These are phyloP conservation scores for Nitzschia palea DNA, from an alignment of 108 stramenopile species.

Conservation along the genomic window DNA sequence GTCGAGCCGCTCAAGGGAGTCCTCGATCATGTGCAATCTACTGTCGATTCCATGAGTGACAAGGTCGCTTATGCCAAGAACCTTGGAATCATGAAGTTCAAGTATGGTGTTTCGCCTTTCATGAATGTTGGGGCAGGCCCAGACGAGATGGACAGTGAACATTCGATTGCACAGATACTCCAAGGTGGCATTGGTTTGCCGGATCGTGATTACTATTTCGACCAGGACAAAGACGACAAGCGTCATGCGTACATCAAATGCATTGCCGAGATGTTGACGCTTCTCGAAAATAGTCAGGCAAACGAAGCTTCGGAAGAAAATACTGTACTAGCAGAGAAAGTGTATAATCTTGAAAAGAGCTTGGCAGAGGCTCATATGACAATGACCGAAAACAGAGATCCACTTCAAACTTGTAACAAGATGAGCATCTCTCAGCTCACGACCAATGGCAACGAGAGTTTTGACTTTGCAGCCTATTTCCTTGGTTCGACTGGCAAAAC, in stretches of 20 bases:
- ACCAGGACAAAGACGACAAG: constrained; percentile 76
- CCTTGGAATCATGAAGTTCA: constrained; percentile 38
- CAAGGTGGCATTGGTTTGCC: constrained; percentile 75
- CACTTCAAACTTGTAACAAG: constrained; percentile 67
- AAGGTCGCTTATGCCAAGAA: constrained; percentile 36
- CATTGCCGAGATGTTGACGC: constrained; percentile 58
- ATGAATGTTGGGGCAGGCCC: constrained; percentile 54
- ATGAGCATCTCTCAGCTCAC: constrained; percentile 47
- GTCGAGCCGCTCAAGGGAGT: constrained; percentile 41
- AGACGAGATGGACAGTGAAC: constrained; percentile 61
- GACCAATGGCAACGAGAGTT: constrained; percentile 22
- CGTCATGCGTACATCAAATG: constrained; percentile 53
- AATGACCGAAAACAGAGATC: constrained; percentile 79
- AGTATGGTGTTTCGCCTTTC: constrained; percentile 40
- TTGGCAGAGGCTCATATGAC: constrained; percentile 77
- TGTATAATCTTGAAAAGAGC: constrained; percentile 48
- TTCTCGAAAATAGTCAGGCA: constrained; percentile 36
- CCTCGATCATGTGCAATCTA: constrained; percentile 39
- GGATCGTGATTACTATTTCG: constrained; percentile 86
- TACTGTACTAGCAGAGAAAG: constrained; percentile 35
- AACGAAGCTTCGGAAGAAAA: constrained; percentile 20
- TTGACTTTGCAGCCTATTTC: constrained; percentile 61
- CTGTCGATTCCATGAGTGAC: constrained; percentile 16
- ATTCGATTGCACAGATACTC: constrained; percentile 49
- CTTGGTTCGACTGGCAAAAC: constrained; percentile 46